A percentile compares a stretch with the other conserved stretches of the same genome.
Evolutionary conservation across 2,329 filamentous ascomycete genomes (phyloP).

Genomic region (Xylariales sp.): DNA sequence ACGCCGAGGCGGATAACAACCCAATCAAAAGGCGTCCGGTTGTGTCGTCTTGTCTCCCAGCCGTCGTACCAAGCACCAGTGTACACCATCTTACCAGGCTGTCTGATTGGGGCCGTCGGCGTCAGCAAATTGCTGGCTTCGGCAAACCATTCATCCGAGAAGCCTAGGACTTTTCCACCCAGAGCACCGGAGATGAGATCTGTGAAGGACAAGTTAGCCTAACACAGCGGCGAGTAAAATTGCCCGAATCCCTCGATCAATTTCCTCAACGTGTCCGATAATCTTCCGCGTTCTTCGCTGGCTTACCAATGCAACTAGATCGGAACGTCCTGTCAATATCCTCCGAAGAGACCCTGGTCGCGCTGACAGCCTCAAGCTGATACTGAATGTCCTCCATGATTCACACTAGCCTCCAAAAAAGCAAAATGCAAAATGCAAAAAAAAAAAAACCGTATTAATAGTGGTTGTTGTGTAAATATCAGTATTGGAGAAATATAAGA

Average conservation of each 20-base stretch:
- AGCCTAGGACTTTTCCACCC: slow-evolving; percentile 72
- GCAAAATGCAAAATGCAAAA: too few relatives aligned
- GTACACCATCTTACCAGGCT: slow-evolving; percentile 75
- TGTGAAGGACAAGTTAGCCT: slow-evolving; percentile 48
- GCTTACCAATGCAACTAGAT: slow-evolving; percentile 70
- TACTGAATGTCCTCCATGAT: slow-evolving; percentile 62
- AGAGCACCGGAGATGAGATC: slow-evolving; percentile 71
- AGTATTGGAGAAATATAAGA: slow-evolving; percentile 3
- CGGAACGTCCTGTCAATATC: slow-evolving; percentile 72
- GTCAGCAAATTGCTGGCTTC: slow-evolving; percentile 73
- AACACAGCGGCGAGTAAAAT: background rate
- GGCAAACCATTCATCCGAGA: slow-evolving; percentile 77
- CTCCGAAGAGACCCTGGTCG: slow-evolving; percentile 60
- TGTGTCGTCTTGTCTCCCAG: slow-evolving; percentile 76
- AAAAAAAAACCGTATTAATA: background rate
- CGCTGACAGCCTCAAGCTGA: slow-evolving; percentile 65
- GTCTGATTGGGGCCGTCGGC: slow-evolving; percentile 70
- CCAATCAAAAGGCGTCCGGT: slow-evolving; percentile 73
- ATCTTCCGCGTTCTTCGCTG: slow-evolving; percentile 1
- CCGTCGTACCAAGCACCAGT: slow-evolving; percentile 78
- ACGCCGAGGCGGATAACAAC: slow-evolving; percentile 74
- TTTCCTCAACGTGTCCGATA: slow-evolving; percentile 3
- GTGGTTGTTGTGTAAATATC: background rate
- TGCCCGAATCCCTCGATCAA: slow-evolving; percentile 7
- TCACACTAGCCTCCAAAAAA: slow-evolving; percentile 1